A percentile compares a stretch with the other conserved stretches of the same genome.
Evolutionary conservation across 306 rosid genomes (phyloP).

Genomic region (Gastrolobium bilobum): DNA sequence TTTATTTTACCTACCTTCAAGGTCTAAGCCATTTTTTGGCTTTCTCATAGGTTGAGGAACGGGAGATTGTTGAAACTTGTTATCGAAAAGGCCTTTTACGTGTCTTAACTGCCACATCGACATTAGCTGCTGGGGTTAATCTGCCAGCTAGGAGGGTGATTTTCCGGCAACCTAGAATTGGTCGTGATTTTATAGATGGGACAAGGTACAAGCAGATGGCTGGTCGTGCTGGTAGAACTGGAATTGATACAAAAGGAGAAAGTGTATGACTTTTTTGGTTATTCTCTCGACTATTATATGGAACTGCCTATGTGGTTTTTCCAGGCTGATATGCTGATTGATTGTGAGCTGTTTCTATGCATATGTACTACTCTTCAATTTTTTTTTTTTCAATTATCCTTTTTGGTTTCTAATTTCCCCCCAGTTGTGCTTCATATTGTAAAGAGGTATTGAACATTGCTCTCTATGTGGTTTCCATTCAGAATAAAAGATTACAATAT

Average conservation of each 20-base stretch:
- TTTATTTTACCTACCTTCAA: conserved; percentile 36
- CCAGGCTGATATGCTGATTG: conserved; percentile 1
- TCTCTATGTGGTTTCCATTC: too few relatives aligned
- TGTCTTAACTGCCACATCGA: conserved; percentile 96
- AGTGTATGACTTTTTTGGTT: conserved; percentile 71
- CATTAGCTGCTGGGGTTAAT: conserved; percentile 98
- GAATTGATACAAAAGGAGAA: conserved; percentile 97
- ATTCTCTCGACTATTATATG: conserved; percentile 19
- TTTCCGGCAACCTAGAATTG: conserved; percentile 95
- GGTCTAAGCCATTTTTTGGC: conserved; percentile 31
- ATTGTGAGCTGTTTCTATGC: conserved; percentile 1
- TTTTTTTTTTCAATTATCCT: neutral
- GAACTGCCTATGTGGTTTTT: conserved; percentile 24
- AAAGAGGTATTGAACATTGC: too few relatives aligned
- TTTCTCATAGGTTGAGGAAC: conserved; percentile 84
- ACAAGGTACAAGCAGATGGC: conserved; percentile 97
- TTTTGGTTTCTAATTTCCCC: conserved; percentile 17
- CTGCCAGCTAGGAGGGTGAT: conserved; percentile 97
- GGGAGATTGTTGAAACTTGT: conserved; percentile 95
- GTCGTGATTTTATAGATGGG: conserved; percentile 93
- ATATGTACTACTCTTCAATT: neutral
- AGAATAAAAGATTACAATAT: too few relatives aligned
- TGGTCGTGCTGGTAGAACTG: conserved; percentile 99
- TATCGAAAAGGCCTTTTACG: conserved; percentile 93
- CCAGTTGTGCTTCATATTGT: neutral